phyloP scores from a whole-genome alignment of 2,329 filamentous ascomycete species.

The Microcyclospora pomicola region DNA sequence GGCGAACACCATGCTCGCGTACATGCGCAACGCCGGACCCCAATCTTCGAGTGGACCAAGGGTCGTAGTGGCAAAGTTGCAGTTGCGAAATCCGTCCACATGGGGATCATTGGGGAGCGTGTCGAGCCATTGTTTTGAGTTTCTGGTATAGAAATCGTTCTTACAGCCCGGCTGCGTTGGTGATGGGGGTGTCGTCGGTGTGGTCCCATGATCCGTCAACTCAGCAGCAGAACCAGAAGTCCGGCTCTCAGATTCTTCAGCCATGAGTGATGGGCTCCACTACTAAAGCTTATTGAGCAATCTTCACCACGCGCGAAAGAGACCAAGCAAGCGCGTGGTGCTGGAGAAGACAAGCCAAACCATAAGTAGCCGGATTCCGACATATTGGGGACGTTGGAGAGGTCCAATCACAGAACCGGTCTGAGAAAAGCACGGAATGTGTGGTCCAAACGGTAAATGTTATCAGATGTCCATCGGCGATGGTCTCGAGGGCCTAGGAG shows the following conservation, averaged over 20 bases:
- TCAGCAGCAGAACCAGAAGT: not conserved
- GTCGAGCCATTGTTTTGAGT: constrained; percentile 2
- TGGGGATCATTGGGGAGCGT: constrained; percentile 3
- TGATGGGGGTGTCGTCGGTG: not conserved
- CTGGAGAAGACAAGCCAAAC: no score
- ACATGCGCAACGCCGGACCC: constrained; percentile 9
- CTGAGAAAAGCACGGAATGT: not conserved
- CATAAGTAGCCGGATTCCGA: not conserved
- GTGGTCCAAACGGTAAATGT: not conserved
- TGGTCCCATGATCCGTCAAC: not conserved
- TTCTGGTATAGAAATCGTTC: not conserved
- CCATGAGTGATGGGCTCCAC: no score
- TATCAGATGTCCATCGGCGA: not conserved
- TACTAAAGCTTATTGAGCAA: no score
- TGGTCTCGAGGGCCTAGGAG: not conserved
- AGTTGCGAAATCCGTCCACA: constrained; percentile 1
- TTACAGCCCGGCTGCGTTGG: not conserved
- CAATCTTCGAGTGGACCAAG: constrained; percentile 8
- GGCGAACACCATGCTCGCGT: constrained; percentile 11
- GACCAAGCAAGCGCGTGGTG: no score
- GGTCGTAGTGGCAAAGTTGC: constrained; percentile 1
- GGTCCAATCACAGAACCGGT: not conserved
- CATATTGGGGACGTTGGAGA: not conserved
- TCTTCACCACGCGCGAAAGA: no score
- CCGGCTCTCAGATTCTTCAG: no score